These are phyloP conservation scores for Trapa incisa DNA, from an alignment of 345 rosid genomes.

Conservation along the genomic window DNA sequence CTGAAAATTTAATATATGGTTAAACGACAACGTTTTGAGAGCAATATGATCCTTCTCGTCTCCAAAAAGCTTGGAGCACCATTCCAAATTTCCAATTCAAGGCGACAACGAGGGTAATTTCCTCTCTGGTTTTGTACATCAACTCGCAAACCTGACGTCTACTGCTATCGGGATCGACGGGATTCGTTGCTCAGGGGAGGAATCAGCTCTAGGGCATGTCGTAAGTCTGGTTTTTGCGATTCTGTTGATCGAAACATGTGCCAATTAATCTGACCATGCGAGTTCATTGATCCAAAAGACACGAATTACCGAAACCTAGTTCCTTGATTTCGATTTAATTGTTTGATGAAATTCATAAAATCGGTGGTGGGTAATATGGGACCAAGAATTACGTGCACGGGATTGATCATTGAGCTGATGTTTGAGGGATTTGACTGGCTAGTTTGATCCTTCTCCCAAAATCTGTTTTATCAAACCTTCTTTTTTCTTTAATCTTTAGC, in stretches of 20 bases:
- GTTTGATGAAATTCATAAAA: background rate
- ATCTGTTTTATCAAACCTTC: background rate
- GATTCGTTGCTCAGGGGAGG: background rate
- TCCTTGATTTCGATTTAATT: background rate
- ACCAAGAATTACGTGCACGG: background rate
- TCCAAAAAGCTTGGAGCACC: background rate
- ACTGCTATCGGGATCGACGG: background rate
- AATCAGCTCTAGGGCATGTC: background rate
- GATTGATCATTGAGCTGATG: background rate
- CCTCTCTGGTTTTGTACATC: background rate
- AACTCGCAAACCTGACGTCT: background rate
- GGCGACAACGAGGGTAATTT: conserved; percentile 2
- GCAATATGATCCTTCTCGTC: too few relatives aligned
- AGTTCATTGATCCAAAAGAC: background rate
- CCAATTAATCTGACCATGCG: background rate
- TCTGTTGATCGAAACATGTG: background rate
- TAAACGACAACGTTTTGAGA: conserved; percentile 3
- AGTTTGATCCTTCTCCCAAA: background rate
- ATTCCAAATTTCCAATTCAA: background rate
- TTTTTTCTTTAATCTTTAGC: background rate
- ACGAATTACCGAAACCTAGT: background rate
- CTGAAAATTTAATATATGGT: too few relatives aligned
- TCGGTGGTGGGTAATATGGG: background rate
- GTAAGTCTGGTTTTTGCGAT: conserved; percentile 2
- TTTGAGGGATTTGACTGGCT: background rate